Evolutionary conservation across 1,139 yeast species (phyloP).

Genomic region (Zygoascus meyerae): DNA sequence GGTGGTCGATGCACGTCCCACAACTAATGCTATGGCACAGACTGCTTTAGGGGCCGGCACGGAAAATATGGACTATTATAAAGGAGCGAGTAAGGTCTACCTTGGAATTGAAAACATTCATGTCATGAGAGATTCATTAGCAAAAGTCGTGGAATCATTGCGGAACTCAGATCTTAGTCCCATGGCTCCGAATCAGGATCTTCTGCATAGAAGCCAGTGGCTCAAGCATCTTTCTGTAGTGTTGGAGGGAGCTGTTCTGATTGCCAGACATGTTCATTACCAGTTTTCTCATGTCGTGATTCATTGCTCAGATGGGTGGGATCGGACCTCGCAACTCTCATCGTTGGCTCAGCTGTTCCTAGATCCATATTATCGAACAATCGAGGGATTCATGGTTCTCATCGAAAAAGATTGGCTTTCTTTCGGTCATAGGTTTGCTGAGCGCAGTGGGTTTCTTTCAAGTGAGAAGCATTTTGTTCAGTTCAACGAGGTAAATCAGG

Average conservation of each 20-base stretch:
- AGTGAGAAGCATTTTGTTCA: slow-evolving; percentile 30
- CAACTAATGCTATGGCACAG: slow-evolving; percentile 94
- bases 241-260: slow-evolving; percentile 68
- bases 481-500: slow-evolving; percentile 24
- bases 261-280: slow-evolving; percentile 72
- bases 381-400: slow-evolving; percentile 77
- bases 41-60: slow-evolving; percentile 97
- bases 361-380: slow-evolving; percentile 84
- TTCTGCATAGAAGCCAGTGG: slow-evolving; percentile 71
- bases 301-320: slow-evolving; percentile 99
- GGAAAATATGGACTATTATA: slow-evolving; percentile 83
- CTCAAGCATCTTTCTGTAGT: slow-evolving; percentile 63
- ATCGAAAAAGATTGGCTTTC: slow-evolving; percentile 94
- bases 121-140: slow-evolving; percentile 82
- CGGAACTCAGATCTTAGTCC: slow-evolving; percentile 61
- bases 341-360: slow-evolving; percentile 80
- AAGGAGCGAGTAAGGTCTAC: slow-evolving; percentile 60
- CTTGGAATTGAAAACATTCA: slow-evolving; percentile 93
- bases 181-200: slow-evolving; percentile 40
- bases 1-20: slow-evolving; percentile 85
- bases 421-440: slow-evolving; percentile 86
- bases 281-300: slow-evolving; percentile 78
- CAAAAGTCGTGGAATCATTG: slow-evolving; percentile 55
- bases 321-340: slow-evolving; percentile 84
- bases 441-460: slow-evolving; percentile 57